phyloP scores from a whole-genome alignment of 768 basidiomycete species.

The Cystofilobasidium bisporidii region DNA sequence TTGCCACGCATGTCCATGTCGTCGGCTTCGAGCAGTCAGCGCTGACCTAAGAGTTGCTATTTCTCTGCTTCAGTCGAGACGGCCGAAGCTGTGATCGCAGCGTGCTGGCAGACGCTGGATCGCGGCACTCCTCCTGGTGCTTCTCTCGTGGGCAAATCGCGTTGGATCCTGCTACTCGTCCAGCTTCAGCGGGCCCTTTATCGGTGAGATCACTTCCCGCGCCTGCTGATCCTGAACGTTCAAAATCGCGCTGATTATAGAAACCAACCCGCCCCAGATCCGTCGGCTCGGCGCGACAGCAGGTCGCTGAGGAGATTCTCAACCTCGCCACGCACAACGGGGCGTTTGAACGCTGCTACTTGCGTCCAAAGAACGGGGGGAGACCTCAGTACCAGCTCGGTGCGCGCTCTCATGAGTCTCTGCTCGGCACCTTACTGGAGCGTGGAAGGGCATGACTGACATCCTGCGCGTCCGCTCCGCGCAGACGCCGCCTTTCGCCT shows the following conservation, averaged over 20 bases:
- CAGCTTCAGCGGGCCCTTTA: background rate
- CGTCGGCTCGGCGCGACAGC: background rate
- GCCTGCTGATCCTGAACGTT: background rate
- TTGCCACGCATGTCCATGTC: too few species aligned
- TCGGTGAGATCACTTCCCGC: background rate
- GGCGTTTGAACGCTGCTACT: conserved; percentile 1
- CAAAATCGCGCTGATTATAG: too few species aligned
- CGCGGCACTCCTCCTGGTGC: too few species aligned
- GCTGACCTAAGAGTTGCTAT: background rate
- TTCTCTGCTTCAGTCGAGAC: background rate
- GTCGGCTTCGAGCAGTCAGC: background rate
- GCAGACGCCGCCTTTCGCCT: background rate
- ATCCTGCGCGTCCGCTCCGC: background rate
- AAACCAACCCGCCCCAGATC: background rate
- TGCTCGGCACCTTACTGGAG: too few species aligned
- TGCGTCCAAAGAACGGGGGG: background rate
- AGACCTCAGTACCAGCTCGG: background rate
- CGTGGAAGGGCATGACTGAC: too few species aligned
- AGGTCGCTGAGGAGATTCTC: background rate
- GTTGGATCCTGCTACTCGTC: conserved; percentile 4
- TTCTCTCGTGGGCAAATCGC: background rate
- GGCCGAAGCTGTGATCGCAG: background rate
- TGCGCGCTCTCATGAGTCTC: too few species aligned
- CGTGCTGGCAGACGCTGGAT: background rate
- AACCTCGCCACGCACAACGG: background rate